phyloP scores from a whole-genome alignment of 1,284 basidiomycete species.

The Coriolopsis trogii region DNA sequence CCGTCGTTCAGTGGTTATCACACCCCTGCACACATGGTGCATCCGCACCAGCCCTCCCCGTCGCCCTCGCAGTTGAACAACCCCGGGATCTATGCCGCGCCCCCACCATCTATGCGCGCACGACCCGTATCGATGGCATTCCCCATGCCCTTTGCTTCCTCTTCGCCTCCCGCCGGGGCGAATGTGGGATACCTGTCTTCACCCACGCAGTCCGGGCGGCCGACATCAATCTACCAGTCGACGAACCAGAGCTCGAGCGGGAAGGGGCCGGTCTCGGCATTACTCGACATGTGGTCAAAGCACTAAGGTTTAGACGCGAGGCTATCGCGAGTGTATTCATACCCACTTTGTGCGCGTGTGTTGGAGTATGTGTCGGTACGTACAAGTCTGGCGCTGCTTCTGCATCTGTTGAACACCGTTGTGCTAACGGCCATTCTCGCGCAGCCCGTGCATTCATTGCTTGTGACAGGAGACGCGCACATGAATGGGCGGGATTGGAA shows the following conservation, averaged over 20 bases:
- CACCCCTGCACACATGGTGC: constrained; percentile 32
- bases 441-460: too few relatives aligned
- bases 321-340: too few relatives aligned
- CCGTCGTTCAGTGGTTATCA: constrained; percentile 4
- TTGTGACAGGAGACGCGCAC: too few relatives aligned
- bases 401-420: too few relatives aligned
- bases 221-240: constrained; percentile 3
- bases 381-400: too few relatives aligned
- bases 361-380: too few relatives aligned
- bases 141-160: constrained; percentile 2
- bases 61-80: constrained; percentile 50
- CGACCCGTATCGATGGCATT: constrained; percentile 8
- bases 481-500: too few relatives aligned
- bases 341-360: too few relatives aligned
- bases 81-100: constrained; percentile 42
- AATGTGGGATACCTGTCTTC: not conserved
- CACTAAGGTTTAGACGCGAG: constrained; percentile 6
- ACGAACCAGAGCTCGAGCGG: too few relatives aligned
- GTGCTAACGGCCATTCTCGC: too few relatives aligned
- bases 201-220: not conserved
- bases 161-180: too few relatives aligned
- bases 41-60: constrained; percentile 43
- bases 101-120: constrained; percentile 27
- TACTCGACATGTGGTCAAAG: constrained; percentile 24
- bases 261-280: constrained; percentile 20